phyloP scores from a whole-genome alignment of 23 red algal species.

The Gracilaria gracilis region DNA sequence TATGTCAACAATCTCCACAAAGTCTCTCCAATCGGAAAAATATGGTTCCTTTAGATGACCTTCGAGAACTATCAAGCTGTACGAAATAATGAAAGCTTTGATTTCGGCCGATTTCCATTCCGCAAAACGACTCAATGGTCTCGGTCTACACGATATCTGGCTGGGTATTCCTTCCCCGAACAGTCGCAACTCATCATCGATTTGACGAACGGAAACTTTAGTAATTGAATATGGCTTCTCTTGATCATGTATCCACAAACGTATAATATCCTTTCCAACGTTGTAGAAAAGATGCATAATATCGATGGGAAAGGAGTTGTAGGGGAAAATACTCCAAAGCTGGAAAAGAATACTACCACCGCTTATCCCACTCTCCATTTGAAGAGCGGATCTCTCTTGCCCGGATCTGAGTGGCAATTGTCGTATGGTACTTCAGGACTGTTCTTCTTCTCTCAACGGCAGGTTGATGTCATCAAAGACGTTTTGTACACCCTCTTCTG shows the following conservation, averaged over 20 bases:
- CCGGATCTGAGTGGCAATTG: background rate
- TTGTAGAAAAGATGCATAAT: slow-evolving; percentile 45
- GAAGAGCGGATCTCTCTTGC: background rate
- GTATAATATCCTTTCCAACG: background rate
- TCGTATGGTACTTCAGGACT: background rate
- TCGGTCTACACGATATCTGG: background rate
- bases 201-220: background rate
- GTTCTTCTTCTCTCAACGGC: background rate
- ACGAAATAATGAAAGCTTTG: slow-evolving; percentile 13
- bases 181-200: too few species aligned
- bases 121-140: slow-evolving; percentile 1
- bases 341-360: background rate
- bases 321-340: background rate
- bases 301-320: slow-evolving; percentile 24
- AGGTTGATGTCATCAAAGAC: too few species aligned
- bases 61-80: slow-evolving; percentile 15
- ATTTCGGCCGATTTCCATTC: slow-evolving; percentile 29
- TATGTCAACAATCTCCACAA: slow-evolving; percentile 27
- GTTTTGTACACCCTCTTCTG: too few species aligned
- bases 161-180: background rate
- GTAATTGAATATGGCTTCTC: background rate
- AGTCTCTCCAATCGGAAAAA: background rate
- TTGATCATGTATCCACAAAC: background rate
- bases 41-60: background rate
- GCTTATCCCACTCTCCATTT: background rate